Conservation (phyloP, 164 flowering plant genomes). For the Vitis vinifera region DNA sequence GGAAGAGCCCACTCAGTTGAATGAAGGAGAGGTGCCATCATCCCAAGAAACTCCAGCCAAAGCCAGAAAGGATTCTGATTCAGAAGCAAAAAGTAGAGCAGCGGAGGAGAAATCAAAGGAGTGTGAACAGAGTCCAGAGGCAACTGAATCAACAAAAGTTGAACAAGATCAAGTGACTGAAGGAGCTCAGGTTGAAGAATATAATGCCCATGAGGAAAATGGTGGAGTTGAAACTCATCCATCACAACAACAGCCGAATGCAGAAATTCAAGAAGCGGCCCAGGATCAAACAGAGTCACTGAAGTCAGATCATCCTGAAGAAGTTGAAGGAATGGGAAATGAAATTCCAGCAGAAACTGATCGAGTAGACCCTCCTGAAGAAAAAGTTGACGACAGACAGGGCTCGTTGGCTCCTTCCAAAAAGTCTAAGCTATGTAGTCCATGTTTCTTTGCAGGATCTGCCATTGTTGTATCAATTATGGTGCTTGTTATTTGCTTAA, state of each 20-base stretch:
- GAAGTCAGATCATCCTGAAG: conserved; percentile 1
- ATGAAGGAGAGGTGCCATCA: conserved; percentile 7
- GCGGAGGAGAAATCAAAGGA: conserved; percentile 1
- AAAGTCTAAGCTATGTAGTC: conserved; percentile 9
- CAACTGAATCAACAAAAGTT: neutral
- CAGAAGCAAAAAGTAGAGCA: neutral
- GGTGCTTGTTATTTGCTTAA: conserved; percentile 27
- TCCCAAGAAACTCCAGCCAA: neutral
- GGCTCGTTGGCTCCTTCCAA: neutral
- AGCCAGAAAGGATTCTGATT: neutral
- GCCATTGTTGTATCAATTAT: conserved; percentile 35
- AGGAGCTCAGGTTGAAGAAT: neutral
- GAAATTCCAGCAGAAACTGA: neutral
- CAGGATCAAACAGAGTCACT: too few relatives aligned
- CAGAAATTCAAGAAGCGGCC: neutral
- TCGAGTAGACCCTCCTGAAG: too few relatives aligned
- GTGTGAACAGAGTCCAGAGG: neutral
- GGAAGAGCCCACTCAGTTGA: neutral
- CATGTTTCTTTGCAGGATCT: conserved; percentile 35
- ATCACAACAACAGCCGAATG: conserved; percentile 1
- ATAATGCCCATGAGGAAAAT: too few relatives aligned
- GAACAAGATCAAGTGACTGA: neutral
- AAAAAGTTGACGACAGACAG: too few relatives aligned
- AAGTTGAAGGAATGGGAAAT: too few relatives aligned
- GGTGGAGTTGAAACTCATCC: neutral